Evolutionary conservation across 2,329 filamentous ascomycete species (phyloP).

Genomic region (Penicillium sp.): DNA sequence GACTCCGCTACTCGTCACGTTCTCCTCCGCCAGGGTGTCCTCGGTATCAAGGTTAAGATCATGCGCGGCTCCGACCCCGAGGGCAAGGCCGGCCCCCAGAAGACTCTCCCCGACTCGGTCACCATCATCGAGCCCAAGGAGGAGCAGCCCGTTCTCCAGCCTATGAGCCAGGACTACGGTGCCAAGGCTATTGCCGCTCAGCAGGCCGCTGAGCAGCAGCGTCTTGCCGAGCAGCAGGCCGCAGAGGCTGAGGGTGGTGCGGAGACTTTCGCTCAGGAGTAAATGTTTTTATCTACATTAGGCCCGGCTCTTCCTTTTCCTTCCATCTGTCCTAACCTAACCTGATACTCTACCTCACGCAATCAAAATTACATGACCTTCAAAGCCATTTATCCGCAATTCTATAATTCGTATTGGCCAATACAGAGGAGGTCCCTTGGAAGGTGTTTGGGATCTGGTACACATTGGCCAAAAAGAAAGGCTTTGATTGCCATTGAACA

Average conservation of each 20-base stretch:
- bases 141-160: conserved; percentile 88
- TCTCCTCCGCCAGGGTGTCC: conserved; percentile 97
- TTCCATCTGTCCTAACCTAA: conserved; percentile 27
- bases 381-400: conserved; percentile 8
- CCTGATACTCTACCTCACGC: conserved; percentile 30
- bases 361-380: conserved; percentile 31
- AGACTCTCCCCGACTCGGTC: conserved; percentile 94
- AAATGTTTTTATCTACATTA: conserved; percentile 28
- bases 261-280: conserved; percentile 42
- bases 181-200: conserved; percentile 70
- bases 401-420: background rate
- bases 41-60: conserved; percentile 99
- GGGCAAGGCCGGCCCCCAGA: conserved; percentile 95
- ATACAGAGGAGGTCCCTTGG: background rate
- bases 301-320: conserved; percentile 23
- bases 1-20: conserved; percentile 98
- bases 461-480: background rate
- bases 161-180: conserved; percentile 96
- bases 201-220: conserved; percentile 47
- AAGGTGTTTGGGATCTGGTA: background rate
- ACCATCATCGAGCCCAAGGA: conserved; percentile 99
- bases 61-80: conserved; percentile 99
- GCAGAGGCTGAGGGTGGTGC: conserved; percentile 38
- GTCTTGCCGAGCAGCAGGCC: conserved; percentile 52
- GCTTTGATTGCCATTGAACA: background rate